These are phyloP conservation scores for Rubroshorea leprosula DNA, from an alignment of 345 rosid species.

Conservation along the genomic window DNA sequence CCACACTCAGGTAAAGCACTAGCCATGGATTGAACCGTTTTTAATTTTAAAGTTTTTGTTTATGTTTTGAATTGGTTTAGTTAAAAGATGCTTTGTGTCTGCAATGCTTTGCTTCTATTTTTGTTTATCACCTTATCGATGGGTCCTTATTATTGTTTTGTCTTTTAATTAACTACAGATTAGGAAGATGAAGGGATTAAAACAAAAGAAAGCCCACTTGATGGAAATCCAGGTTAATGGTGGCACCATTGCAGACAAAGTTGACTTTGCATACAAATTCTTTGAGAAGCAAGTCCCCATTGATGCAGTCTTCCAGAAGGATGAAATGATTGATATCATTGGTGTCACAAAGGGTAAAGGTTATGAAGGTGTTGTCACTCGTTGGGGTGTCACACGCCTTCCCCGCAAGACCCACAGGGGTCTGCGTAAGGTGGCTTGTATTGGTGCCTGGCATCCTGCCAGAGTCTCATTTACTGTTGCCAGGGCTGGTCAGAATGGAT, in stretches of 20 bases:
- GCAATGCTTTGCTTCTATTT: too few relatives aligned
- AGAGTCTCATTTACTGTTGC: conserved; percentile 92
- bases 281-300: conserved; percentile 82
- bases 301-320: conserved; percentile 78
- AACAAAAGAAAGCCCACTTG: conserved; percentile 85
- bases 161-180: conserved; percentile 33
- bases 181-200: conserved; percentile 84
- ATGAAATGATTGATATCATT: conserved; percentile 79
- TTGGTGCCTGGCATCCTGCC: conserved; percentile 96
- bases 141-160: not conserved
- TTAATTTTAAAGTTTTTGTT: not conserved
- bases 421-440: conserved; percentile 92
- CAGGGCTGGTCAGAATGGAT: conserved; percentile 95
- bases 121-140: not conserved
- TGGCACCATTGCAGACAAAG: conserved; percentile 67
- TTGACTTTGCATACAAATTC: conserved; percentile 69
- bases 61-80: too few relatives aligned
- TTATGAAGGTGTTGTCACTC: conserved; percentile 85
- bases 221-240: conserved; percentile 93
- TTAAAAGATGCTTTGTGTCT: too few relatives aligned
- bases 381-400: conserved; percentile 91
- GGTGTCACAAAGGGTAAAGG: conserved; percentile 92
- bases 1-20: conserved; percentile 83
- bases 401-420: conserved; percentile 92
- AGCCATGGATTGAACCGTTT: too few relatives aligned